Conservation (phyloP, 2,329 filamentous ascomycete species). For the Aspergillaceae sp. region DNA sequence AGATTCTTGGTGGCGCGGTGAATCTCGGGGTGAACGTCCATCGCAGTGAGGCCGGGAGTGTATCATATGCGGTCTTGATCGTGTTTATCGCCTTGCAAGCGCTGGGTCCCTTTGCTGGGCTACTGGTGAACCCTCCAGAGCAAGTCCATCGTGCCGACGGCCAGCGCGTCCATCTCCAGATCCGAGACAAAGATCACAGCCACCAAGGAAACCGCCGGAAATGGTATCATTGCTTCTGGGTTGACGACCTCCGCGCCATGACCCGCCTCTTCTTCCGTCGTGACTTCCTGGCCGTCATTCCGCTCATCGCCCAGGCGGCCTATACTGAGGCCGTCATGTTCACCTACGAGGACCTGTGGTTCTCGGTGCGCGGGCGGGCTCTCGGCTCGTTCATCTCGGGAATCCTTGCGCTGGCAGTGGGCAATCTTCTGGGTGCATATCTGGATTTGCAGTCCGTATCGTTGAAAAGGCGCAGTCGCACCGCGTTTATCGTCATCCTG, state of each 20-base stretch:
- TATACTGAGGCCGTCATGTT: conserved; percentile 66
- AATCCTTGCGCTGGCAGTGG: conserved; percentile 55
- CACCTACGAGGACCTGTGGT: conserved; percentile 61
- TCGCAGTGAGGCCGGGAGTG: conserved; percentile 51
- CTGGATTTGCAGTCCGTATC: conserved; percentile 52
- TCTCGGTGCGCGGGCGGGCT: conserved; percentile 59
- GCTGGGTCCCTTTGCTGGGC: conserved; percentile 53
- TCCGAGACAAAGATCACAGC: conserved; percentile 22
- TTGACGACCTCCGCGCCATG: conserved; percentile 51
- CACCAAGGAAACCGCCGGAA: conserved; percentile 13
- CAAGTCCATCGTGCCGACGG: conserved; percentile 60
- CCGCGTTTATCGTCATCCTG: conserved; percentile 45
- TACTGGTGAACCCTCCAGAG: conserved; percentile 53
- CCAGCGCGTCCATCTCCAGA: conserved; percentile 50
- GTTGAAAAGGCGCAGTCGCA: conserved; percentile 47
- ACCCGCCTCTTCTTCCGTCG: conserved; percentile 51
- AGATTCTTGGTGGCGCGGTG: conserved; percentile 64
- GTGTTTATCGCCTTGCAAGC: conserved; percentile 65
- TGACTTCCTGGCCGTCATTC: conserved; percentile 55
- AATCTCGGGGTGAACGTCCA: conserved; percentile 59
- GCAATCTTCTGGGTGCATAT: conserved; percentile 58
- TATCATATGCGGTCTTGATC: conserved; percentile 60
- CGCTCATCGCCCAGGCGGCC: conserved; percentile 62
- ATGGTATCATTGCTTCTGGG: conserved; percentile 39
- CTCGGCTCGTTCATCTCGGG: conserved; percentile 63